Percentiles rank a stretch among this genome's conserved stretches.
Evolutionary conservation across 306 rosid genomes (phyloP).

Genomic region (Ziziphus jujuba): DNA sequence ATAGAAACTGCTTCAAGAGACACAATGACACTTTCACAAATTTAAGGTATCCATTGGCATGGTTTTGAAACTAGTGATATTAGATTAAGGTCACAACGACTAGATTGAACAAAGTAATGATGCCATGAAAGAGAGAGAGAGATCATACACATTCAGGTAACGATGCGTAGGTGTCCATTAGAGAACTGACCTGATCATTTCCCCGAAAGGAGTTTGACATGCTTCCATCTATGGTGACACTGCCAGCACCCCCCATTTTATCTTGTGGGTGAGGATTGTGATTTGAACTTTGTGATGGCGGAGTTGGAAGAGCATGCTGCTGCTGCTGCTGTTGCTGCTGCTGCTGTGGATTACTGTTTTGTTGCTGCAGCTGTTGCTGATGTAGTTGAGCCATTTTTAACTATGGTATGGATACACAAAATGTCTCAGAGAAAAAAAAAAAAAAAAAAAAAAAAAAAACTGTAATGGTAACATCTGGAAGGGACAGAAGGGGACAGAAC

Average conservation of each 20-base stretch:
- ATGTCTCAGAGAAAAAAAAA: slow-evolving; percentile 26
- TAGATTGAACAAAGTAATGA: no score
- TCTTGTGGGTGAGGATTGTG: slow-evolving; percentile 89
- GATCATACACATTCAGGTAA: slow-evolving; percentile 2
- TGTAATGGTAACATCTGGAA: slow-evolving; percentile 5
- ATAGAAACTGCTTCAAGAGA: no score
- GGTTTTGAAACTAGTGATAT: no score
- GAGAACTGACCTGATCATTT: slow-evolving; percentile 90
- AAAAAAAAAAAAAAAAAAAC: slow-evolving; percentile 12
- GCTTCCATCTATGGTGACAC: slow-evolving; percentile 80
- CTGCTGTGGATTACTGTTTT: slow-evolving; percentile 57
- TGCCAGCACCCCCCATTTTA: slow-evolving; percentile 78
- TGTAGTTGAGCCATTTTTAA: slow-evolving; percentile 86
- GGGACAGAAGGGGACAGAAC: background rate
- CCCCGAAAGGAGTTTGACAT: slow-evolving; percentile 94
- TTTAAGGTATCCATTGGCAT: no score
- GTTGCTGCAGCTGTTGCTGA: slow-evolving; percentile 65
- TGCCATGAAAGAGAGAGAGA: background rate
- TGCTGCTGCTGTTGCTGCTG: slow-evolving; percentile 62
- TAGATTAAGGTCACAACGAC: no score
- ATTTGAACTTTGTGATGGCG: slow-evolving; percentile 76
- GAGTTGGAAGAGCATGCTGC: slow-evolving; percentile 84
- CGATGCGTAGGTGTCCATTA: slow-evolving; percentile 10
- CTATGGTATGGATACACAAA: slow-evolving; percentile 47
- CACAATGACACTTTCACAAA: no score